phyloP scores from a whole-genome alignment of 2,329 filamentous ascomycete genomes.

The Diaporthe citrichinensis region DNA sequence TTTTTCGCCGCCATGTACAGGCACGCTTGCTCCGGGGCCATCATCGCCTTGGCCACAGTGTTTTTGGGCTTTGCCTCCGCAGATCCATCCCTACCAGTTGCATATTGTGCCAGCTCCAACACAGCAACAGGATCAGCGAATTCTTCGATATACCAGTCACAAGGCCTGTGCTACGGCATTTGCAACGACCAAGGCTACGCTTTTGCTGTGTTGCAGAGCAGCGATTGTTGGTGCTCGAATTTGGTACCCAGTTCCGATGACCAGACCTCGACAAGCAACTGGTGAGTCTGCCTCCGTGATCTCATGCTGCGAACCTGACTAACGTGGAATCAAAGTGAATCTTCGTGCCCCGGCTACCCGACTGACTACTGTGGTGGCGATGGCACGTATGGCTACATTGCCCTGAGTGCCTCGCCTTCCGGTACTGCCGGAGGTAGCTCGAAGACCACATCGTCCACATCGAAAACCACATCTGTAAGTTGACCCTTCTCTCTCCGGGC shows the following conservation, averaged over 20 bases:
- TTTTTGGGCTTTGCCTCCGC: constrained; percentile 46
- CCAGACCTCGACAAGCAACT: constrained; percentile 61
- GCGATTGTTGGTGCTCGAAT: constrained; percentile 82
- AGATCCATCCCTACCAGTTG: constrained; percentile 51
- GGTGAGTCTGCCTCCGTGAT: constrained; percentile 49
- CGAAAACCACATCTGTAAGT: constrained; percentile 43
- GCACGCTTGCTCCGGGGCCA: constrained; percentile 38
- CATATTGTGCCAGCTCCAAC: constrained; percentile 63
- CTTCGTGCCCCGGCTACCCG: constrained; percentile 77
- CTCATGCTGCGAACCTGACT: neutral
- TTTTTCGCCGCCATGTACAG: constrained; percentile 26
- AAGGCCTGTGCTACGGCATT: constrained; percentile 75
- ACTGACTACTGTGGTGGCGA: constrained; percentile 75
- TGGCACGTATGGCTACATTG: constrained; percentile 76
- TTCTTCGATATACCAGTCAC: constrained; percentile 73
- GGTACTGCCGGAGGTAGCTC: constrained; percentile 63
- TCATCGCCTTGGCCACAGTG: constrained; percentile 43
- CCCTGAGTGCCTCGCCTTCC: constrained; percentile 64
- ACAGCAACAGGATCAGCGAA: constrained; percentile 58
- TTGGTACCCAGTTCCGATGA: constrained; percentile 67
- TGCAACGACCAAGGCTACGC: constrained; percentile 70
- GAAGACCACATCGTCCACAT: constrained; percentile 35
- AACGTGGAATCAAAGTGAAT: constrained; percentile 47
- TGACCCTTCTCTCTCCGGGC: neutral
- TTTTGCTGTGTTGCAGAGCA: constrained; percentile 76